phyloP scores from a whole-genome alignment of 2,329 filamentous ascomycete species.

The Aspergillus sp. region DNA sequence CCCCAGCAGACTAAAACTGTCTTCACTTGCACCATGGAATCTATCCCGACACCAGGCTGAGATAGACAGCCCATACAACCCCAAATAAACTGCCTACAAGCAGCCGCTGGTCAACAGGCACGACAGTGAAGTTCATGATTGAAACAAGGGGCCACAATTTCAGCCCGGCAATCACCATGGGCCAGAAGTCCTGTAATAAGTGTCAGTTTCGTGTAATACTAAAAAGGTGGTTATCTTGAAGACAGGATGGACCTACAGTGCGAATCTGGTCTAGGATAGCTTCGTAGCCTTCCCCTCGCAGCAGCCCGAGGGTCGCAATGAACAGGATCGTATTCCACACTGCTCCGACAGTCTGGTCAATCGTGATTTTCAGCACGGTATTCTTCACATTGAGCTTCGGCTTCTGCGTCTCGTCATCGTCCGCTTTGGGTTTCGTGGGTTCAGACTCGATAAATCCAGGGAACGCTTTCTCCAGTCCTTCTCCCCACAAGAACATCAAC shows the following conservation, averaged over 20 bases:
- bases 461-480: slow-evolving; percentile 52
- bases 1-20: too few relatives aligned
- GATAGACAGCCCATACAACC: slow-evolving; percentile 38
- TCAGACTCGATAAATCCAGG: slow-evolving; percentile 38
- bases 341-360: slow-evolving; percentile 59
- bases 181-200: slow-evolving; percentile 31
- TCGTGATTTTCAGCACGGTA: slow-evolving; percentile 52
- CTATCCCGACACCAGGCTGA: slow-evolving; percentile 32
- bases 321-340: slow-evolving; percentile 57
- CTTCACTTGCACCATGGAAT: too few relatives aligned
- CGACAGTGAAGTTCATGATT: slow-evolving; percentile 36
- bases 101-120: slow-evolving; percentile 34
- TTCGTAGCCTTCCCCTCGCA: slow-evolving; percentile 38
- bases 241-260: slow-evolving; percentile 22
- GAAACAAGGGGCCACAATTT: slow-evolving; percentile 42
- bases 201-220: slow-evolving; percentile 1
- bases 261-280: slow-evolving; percentile 32
- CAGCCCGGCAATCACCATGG: slow-evolving; percentile 36
- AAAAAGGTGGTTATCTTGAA: not conserved
- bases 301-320: slow-evolving; percentile 52
- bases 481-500: slow-evolving; percentile 59
- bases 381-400: slow-evolving; percentile 29
- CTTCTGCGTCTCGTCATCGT: slow-evolving; percentile 13
- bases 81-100: slow-evolving; percentile 36
- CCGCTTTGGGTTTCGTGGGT: slow-evolving; percentile 11